Evolutionary conservation across 2,329 filamentous ascomycete species (phyloP).

Genomic region (Exserohilum rostratum): DNA sequence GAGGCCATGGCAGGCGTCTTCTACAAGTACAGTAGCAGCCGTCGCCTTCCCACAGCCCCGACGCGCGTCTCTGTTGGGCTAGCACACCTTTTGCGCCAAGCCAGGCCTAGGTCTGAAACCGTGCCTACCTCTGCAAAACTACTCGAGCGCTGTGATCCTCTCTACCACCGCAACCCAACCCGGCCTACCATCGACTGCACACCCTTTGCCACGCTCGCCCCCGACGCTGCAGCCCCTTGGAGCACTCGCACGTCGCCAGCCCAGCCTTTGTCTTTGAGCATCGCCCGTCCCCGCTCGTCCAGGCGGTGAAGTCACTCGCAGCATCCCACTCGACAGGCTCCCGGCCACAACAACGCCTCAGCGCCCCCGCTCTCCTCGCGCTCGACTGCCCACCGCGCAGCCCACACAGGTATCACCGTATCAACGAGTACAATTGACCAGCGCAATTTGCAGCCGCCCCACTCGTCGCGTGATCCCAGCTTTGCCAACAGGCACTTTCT

Average conservation of each 20-base stretch:
- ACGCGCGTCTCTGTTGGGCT: constrained; percentile 17
- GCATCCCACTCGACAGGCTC: constrained; percentile 45
- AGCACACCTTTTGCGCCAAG: constrained; percentile 9
- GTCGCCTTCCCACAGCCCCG: constrained; percentile 1
- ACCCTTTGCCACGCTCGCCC: constrained; percentile 22
- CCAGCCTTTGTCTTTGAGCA: constrained; percentile 23
- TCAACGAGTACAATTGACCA: constrained; percentile 38
- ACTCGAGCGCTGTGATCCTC: constrained; percentile 35
- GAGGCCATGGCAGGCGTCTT: not conserved
- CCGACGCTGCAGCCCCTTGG: constrained; percentile 25
- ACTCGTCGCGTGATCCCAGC: constrained; percentile 43
- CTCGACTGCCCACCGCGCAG: constrained; percentile 35
- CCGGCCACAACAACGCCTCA: constrained; percentile 46
- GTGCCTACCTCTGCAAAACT: constrained; percentile 34
- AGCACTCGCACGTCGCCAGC: constrained; percentile 24
- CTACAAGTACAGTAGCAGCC: too few relatives aligned
- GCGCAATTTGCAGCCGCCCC: constrained; percentile 29
- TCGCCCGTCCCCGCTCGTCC: constrained; percentile 25
- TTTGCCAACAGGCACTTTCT: constrained; percentile 43
- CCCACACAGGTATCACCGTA: constrained; percentile 37
- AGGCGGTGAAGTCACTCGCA: constrained; percentile 49
- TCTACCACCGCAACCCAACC: constrained; percentile 32
- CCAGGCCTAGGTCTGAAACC: constrained; percentile 28
- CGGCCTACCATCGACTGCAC: constrained; percentile 26
- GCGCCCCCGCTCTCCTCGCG: constrained; percentile 35